Conservation (phyloP, 2,329 filamentous ascomycete genomes). For the Cytospora schulzeri region DNA sequence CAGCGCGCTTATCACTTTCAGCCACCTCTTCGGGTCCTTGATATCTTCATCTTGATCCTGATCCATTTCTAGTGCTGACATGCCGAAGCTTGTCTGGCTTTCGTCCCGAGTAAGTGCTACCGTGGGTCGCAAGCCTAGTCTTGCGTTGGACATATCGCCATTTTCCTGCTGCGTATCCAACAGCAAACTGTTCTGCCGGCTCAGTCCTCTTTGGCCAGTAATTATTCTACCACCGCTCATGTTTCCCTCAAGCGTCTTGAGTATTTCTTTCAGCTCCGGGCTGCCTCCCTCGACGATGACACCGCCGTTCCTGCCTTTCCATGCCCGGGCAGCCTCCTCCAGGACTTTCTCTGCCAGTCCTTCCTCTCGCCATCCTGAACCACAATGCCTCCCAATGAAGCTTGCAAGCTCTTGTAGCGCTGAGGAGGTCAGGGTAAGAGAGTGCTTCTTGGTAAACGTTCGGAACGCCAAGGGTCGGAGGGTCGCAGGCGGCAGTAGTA, state of each 20-base stretch:
- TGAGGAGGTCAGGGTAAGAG: slow-evolving; percentile 85
- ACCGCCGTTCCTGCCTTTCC: slow-evolving; percentile 87
- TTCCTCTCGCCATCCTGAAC: slow-evolving; percentile 94
- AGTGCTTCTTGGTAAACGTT: slow-evolving; percentile 97
- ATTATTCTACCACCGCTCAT: slow-evolving; percentile 83
- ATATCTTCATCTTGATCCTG: slow-evolving; percentile 57
- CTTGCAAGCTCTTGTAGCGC: slow-evolving; percentile 81
- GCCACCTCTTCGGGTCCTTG: slow-evolving; percentile 76
- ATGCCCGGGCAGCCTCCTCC: slow-evolving; percentile 86
- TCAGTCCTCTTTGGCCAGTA: slow-evolving; percentile 53
- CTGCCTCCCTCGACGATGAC: slow-evolving; percentile 87
- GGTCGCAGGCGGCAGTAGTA: slow-evolving; percentile 83
- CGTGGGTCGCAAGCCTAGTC: slow-evolving; percentile 55
- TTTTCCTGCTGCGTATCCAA: slow-evolving; percentile 59
- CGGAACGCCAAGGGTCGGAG: slow-evolving; percentile 89
- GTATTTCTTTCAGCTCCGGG: slow-evolving; percentile 75
- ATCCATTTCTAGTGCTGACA: slow-evolving; percentile 56
- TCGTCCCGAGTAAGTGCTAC: slow-evolving; percentile 56
- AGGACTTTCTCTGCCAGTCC: slow-evolving; percentile 89
- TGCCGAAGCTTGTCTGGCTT: slow-evolving; percentile 66
- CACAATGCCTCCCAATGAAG: slow-evolving; percentile 92
- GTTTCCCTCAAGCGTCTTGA: slow-evolving; percentile 81
- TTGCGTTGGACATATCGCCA: slow-evolving; percentile 55
- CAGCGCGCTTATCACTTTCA: slow-evolving; percentile 81
- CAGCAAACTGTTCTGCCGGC: slow-evolving; percentile 65